Percentiles rank a stretch among this genome's conserved stretches.
Evolutionary conservation across 169 alveolate genomes (phyloP).

Genomic region (Plasmodium yoelii): DNA sequence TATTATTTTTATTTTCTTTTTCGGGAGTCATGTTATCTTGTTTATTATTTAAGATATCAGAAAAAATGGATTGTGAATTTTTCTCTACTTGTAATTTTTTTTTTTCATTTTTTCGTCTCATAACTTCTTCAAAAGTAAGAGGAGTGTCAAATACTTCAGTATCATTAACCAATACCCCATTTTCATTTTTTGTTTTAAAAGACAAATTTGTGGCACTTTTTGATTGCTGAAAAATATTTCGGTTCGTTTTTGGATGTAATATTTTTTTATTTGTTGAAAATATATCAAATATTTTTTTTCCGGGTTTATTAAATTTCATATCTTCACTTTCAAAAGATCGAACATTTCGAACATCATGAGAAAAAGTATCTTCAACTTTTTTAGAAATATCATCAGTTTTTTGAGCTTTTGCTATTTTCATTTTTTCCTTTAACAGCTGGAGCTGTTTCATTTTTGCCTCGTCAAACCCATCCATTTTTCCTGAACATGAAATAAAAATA

Average conservation of each 20-base stretch:
- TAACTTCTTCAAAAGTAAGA: constrained; percentile 70
- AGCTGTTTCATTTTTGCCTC: constrained; percentile 74
- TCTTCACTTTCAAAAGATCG: constrained; percentile 61
- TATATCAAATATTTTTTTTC: constrained; percentile 50
- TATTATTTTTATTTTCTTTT: not conserved
- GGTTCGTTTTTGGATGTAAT: constrained; percentile 16
- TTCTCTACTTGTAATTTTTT: constrained; percentile 38
- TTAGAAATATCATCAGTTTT: constrained; percentile 44
- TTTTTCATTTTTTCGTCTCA: constrained; percentile 76
- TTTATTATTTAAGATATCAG: not conserved
- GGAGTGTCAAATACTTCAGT: constrained; percentile 68
- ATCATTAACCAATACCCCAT: constrained; percentile 15
- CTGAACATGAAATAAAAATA: not conserved
- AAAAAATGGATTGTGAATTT: not conserved
- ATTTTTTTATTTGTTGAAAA: constrained; percentile 43
- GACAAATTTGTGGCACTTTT: constrained; percentile 17
- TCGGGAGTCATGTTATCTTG: not conserved
- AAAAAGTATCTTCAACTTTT: constrained; percentile 28
- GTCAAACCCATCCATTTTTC: constrained; percentile 65
- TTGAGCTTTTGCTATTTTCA: constrained; percentile 71
- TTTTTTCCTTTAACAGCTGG: constrained; percentile 71
- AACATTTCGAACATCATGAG: constrained; percentile 41
- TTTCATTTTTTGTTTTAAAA: constrained; percentile 27
- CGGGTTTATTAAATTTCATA: constrained; percentile 49
- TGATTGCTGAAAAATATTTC: constrained; percentile 32